Base-by-base conservation (phyloP, 305 asterid genomes). In the Solanum aculeatissimum region DNA sequence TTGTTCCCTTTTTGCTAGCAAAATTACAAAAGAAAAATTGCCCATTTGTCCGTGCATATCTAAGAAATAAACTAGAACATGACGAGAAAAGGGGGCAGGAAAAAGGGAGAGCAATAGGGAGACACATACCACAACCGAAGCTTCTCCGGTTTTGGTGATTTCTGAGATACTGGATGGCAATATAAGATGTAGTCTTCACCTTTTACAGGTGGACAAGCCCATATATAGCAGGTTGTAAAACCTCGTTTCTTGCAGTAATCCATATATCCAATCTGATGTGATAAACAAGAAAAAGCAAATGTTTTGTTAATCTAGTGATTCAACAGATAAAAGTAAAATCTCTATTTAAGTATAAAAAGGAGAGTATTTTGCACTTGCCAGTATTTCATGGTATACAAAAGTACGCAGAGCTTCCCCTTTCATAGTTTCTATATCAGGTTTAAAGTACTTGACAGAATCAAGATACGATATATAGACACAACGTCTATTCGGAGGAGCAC, bases 181-280 rank as follows among this genome's bases (percentile, higher is more conserved):
- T 90, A 88, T 86, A 95, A 88, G 83, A 95, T 94, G 88, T 94
- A 95, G 88, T 95, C 97, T 70, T 94, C 97, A 54, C 93, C 95
- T 87, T 84, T 93, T 75, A 71, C 49, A 75, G 98, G 97, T 80
- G 98, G 97, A 91, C 95, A 95, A 80, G 95, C 94, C 98, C 98
- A 95, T 86, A 95, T 90, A 53, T 94, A 92, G 90, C 97, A 91
- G 85, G 92, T 89, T 58, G 89, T 84, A 84, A 92, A 95, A 84
- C 98, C 98, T 49, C 84, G 91, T 81, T 60, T 88, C 91, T 94
- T 93, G 93, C 98, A 93, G 90, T 94, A 93, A 74, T 92, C 96
- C 60, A 94, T 95, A 89, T 95, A 95, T 81, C 98, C 96, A 74
- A 94, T 92, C 98, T 94, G 91, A 84, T 83, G 84, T 45, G 49